Base-by-base conservation (phyloP, 495 filamentous ascomycete species). In the Rhizodiscina lignyota region DNA sequence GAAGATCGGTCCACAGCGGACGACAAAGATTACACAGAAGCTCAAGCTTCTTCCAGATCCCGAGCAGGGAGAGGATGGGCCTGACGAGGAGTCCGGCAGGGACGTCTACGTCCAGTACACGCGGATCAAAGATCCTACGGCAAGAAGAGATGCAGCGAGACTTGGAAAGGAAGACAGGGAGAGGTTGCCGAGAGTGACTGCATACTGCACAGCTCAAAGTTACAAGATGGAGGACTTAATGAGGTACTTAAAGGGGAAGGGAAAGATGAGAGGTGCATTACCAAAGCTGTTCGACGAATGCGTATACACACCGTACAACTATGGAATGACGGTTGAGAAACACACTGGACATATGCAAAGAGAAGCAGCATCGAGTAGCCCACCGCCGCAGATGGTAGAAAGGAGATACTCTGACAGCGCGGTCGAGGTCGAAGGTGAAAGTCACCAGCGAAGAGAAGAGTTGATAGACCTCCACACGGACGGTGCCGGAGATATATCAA, bases 261-360 rank as follows among this genome's bases (percentile, higher is more conserved):
- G 67, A 18, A 78, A 76, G 44, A 69, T 66, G 26, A 69, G 79
- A 35, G 82, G 83, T 2, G 68, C 89, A 2, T 78, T 72, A 38
- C 85, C 89, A 6, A 96, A 94, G 55, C 58, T 83, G 27, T 91
- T 89, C 41, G 89, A 97, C 54, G 91, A 97, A 45, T 97, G 89
- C 54, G 82, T 96, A 37, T 97, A 94, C 51, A 82, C 87, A 2
- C 81, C 85, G 0, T 97, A 83, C 53, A 77, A 70, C 43, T 96
- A 96, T 43, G 10, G 11, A 24, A 6, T 6, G 6, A 28, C 24
- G n/a, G n/a, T n/a, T n/a, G n/a, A n/a, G n/a, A n/a, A 28, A 28
- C 24, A 8, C 24, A 28, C 24, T 28, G 30, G 11, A n/a, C 11
- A 33, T 12, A 33, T 33, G 17, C 16, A 26, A n/a, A 36, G 34